Evolutionary conservation across 2,329 filamentous ascomycete species (phyloP).

Genomic region (Coniella vitis): DNA sequence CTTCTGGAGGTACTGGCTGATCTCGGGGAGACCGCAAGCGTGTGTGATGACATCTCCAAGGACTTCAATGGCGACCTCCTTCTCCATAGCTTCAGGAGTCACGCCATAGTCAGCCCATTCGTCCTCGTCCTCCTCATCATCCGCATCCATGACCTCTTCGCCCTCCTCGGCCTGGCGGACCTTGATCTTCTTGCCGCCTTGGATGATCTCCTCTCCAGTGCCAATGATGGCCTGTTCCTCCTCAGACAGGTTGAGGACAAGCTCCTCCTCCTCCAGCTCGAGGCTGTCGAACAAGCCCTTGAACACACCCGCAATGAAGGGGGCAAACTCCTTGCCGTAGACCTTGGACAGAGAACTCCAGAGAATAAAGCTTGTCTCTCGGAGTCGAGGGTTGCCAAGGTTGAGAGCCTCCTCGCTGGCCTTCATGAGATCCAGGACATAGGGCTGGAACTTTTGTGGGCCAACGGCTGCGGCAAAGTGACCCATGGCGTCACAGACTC

Average conservation of each 20-base stretch:
- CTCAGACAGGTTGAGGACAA: slow-evolving; percentile 68
- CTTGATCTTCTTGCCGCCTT: slow-evolving; percentile 81
- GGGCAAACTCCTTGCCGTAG: slow-evolving; percentile 75
- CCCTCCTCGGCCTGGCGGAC: slow-evolving; percentile 56
- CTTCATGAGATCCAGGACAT: slow-evolving; percentile 83
- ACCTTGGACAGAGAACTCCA: slow-evolving; percentile 95
- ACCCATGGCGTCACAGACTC: slow-evolving; percentile 87
- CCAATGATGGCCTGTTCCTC: slow-evolving; percentile 68
- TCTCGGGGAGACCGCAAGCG: slow-evolving; percentile 66
- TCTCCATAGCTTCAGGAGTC: slow-evolving; percentile 86
- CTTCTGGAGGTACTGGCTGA: slow-evolving; percentile 79
- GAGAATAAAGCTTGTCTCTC: slow-evolving; percentile 94
- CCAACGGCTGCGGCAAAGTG: slow-evolving; percentile 89
- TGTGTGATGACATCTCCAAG: slow-evolving; percentile 87
- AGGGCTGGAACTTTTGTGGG: slow-evolving; percentile 78
- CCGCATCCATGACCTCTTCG: slow-evolving; percentile 53
- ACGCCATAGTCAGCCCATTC: slow-evolving; percentile 83
- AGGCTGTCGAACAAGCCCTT: slow-evolving; percentile 77
- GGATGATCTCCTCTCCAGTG: slow-evolving; percentile 57
- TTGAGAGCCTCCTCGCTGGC: slow-evolving; percentile 86
- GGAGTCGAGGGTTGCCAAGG: slow-evolving; percentile 82
- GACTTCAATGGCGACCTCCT: slow-evolving; percentile 94
- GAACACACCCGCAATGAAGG: slow-evolving; percentile 72
- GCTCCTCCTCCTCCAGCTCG: slow-evolving; percentile 82
- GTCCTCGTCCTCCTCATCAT: slow-evolving; percentile 57